Percentiles rank a stretch among this genome's conserved stretches.
Evolutionary conservation across 805 yeast genomes (phyloP).

Genomic region (Kurtzmaniella cleridarum): DNA sequence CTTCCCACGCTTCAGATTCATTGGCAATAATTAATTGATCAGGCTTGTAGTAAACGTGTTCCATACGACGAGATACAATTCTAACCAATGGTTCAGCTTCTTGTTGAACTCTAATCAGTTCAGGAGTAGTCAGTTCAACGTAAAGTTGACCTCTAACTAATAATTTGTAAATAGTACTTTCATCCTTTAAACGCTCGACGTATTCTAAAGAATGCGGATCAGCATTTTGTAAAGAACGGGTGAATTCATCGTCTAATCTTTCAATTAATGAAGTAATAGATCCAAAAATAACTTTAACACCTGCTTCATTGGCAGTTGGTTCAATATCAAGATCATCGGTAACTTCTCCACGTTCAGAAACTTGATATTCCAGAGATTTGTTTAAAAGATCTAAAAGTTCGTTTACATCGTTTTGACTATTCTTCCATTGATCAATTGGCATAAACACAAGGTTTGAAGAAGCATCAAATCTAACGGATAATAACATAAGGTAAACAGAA

Average conservation of each 20-base stretch:
- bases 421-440: slow-evolving; percentile 78
- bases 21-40: slow-evolving; percentile 59
- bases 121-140: slow-evolving; percentile 59
- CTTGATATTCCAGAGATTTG: slow-evolving; percentile 47
- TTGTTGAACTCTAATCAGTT: slow-evolving; percentile 29
- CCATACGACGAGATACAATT: slow-evolving; percentile 76
- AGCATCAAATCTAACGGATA: slow-evolving; percentile 85
- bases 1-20: slow-evolving; percentile 75
- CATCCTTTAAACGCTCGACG: slow-evolving; percentile 85
- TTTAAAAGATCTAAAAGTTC: slow-evolving; percentile 67
- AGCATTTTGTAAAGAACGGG: slow-evolving; percentile 76
- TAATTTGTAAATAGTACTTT: slow-evolving; percentile 65
- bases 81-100: slow-evolving; percentile 63
- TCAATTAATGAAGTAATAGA: slow-evolving; percentile 83
- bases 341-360: slow-evolving; percentile 66
- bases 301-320: slow-evolving; percentile 50
- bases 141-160: slow-evolving; percentile 83
- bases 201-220: slow-evolving; percentile 97
- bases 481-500: slow-evolving; percentile 69
- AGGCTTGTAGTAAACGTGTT: slow-evolving; percentile 91
- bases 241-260: slow-evolving; percentile 91
- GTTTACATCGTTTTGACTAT: slow-evolving; percentile 57
- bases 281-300: slow-evolving; percentile 74
- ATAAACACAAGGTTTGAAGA: slow-evolving; percentile 61
- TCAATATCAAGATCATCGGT: slow-evolving; percentile 73